Evolutionary conservation across 352 stramenopile species (phyloP).

Genomic region (Phytophthora syringae): DNA sequence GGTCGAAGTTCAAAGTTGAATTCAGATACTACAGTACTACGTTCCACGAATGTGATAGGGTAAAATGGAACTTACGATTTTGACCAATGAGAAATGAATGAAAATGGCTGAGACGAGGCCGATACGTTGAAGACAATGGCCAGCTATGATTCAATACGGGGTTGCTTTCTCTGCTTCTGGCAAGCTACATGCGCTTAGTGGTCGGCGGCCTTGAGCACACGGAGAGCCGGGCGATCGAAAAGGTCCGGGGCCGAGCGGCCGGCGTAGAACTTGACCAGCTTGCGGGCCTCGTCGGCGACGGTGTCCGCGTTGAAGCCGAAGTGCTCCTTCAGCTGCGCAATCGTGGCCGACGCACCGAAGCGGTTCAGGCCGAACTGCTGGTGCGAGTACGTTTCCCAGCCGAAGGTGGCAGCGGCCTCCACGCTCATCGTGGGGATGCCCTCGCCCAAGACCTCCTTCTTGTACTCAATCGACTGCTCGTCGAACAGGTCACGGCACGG

Average conservation of each 20-base stretch:
- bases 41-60: constrained; percentile 10
- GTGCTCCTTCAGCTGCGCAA: constrained; percentile 89
- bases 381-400: constrained; percentile 97
- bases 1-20: constrained; percentile 16
- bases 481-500: constrained; percentile 98
- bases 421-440: constrained; percentile 96
- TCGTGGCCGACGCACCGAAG: constrained; percentile 91
- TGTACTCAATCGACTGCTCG: constrained; percentile 95
- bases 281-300: constrained; percentile 91
- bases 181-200: constrained; percentile 47
- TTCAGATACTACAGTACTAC: no score
- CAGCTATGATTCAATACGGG: constrained; percentile 11
- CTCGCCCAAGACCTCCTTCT: constrained; percentile 94
- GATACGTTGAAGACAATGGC: constrained; percentile 17
- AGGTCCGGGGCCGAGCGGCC: constrained; percentile 68
- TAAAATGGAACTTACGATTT: constrained; percentile 4
- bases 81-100: constrained; percentile 16
- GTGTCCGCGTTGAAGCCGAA: constrained; percentile 98
- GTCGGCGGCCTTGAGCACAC: constrained; percentile 65
- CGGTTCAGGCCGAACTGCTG: constrained; percentile 91
- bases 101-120: constrained; percentile 18
- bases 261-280: constrained; percentile 94
- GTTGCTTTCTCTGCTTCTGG: constrained; percentile 6
- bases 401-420: constrained; percentile 94
- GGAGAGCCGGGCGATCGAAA: constrained; percentile 73